phyloP scores from a whole-genome alignment of 768 basidiomycete genomes.

The Dacryopinax spathularia region DNA sequence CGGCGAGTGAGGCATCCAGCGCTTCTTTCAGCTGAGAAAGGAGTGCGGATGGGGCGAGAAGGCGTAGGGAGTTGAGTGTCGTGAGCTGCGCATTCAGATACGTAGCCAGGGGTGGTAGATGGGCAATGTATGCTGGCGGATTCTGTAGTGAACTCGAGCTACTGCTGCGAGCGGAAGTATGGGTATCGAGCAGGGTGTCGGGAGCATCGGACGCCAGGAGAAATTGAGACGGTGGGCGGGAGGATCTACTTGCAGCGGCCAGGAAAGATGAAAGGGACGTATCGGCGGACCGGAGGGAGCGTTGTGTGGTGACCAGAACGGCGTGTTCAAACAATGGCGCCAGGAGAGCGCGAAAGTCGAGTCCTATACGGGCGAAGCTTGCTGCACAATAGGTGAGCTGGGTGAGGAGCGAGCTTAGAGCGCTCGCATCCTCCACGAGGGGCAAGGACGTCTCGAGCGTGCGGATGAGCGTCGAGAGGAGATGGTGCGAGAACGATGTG shows the following conservation, averaged over 20 bases:
- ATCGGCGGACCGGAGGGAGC: neutral
- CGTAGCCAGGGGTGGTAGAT: constrained; percentile 62
- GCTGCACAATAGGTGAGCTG: constrained; percentile 88
- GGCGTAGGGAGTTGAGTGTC: constrained; percentile 64
- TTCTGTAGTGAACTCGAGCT: constrained; percentile 29
- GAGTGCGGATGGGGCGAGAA: constrained; percentile 59
- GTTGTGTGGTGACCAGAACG: constrained; percentile 38
- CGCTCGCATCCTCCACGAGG: constrained; percentile 35
- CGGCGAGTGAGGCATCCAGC: constrained; percentile 40
- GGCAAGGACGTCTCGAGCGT: constrained; percentile 49
- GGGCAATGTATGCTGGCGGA: constrained; percentile 55
- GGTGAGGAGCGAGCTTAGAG: constrained; percentile 72
- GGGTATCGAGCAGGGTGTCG: neutral
- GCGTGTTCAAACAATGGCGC: constrained; percentile 52
- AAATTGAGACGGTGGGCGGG: neutral
- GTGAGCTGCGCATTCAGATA: constrained; percentile 59
- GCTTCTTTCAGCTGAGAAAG: constrained; percentile 33
- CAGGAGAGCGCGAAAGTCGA: constrained; percentile 69
- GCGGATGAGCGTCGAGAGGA: constrained; percentile 53
- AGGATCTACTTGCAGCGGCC: neutral
- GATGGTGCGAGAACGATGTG: constrained; percentile 28
- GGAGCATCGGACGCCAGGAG: neutral
- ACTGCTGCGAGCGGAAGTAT: neutral
- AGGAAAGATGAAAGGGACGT: neutral
- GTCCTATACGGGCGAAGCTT: constrained; percentile 80